A percentile compares a stretch with the other conserved stretches of the same genome.
Conservation (phyloP, 148 eudicot species). For the Heliosperma pusillum region DNA sequence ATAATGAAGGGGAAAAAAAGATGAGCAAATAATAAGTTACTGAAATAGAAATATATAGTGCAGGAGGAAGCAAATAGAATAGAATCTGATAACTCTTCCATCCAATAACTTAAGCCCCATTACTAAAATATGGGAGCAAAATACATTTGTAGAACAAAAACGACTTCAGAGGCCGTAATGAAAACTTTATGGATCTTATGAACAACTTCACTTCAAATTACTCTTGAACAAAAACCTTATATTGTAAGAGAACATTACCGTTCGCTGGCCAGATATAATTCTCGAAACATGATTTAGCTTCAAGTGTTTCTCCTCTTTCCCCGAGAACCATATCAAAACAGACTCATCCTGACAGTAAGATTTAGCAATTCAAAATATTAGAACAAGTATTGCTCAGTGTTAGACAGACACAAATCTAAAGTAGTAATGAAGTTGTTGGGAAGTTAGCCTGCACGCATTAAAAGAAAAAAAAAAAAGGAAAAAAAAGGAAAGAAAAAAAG, state of each 20-base stretch:
- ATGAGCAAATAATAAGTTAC: constrained; percentile 8
- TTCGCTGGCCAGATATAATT: constrained; percentile 96
- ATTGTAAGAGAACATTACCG: constrained; percentile 50
- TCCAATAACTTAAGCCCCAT: not conserved
- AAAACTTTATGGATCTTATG: not conserved
- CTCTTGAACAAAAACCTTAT: not conserved
- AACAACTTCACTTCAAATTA: not conserved
- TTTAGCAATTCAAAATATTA: constrained; percentile 9
- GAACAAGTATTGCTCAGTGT: not conserved
- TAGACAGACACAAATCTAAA: not conserved
- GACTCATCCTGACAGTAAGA: constrained; percentile 74
- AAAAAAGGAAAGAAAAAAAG: no score
- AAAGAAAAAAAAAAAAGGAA: no score
- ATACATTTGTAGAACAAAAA: not conserved
- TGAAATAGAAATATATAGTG: no score
- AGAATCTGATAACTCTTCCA: not conserved
- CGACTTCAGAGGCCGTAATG: not conserved
- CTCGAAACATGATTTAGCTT: constrained; percentile 84
- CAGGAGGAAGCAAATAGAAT: not conserved
- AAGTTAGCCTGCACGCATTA: not conserved
- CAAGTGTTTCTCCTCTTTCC: constrained; percentile 92
- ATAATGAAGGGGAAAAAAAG: not conserved
- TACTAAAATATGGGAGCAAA: constrained; percentile 8
- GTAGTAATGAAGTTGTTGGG: not conserved
- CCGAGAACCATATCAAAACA: constrained; percentile 85